Percentiles rank a stretch among this genome's conserved stretches.
phyloP scores from a whole-genome alignment of 1,284 basidiomycete genomes.

The Moniliella sp. region DNA sequence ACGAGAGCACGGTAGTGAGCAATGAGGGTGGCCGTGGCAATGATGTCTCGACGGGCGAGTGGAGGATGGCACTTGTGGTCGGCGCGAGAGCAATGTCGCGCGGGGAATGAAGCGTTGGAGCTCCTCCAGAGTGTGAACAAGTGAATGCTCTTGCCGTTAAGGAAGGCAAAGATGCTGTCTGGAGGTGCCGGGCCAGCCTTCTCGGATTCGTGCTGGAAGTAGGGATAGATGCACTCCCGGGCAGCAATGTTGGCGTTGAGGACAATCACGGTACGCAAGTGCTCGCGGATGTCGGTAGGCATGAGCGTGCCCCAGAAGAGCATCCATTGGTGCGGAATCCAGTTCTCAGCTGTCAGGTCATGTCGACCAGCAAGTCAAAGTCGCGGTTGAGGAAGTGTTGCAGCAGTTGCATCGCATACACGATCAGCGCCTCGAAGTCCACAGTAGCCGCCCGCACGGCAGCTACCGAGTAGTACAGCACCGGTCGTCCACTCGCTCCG shows the following conservation, averaged over 20 bases:
- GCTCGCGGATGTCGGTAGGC: slow-evolving; percentile 10
- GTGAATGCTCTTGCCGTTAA: too few species aligned
- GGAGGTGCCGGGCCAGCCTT: neutral
- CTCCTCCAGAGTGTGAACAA: slow-evolving; percentile 10
- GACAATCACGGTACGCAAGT: slow-evolving; percentile 14
- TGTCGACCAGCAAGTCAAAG: slow-evolving; percentile 18
- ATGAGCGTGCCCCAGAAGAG: slow-evolving; percentile 18
- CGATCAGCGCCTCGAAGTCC: slow-evolving; percentile 59
- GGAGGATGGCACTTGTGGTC: slow-evolving; percentile 10
- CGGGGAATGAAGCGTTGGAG: slow-evolving; percentile 17
- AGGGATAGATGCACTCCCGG: slow-evolving; percentile 7
- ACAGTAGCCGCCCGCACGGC: slow-evolving; percentile 54
- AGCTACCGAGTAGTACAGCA: slow-evolving; percentile 37
- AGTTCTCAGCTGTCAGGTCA: slow-evolving; percentile 11
- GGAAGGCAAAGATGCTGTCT: too few species aligned
- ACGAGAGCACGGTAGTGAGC: slow-evolving; percentile 26
- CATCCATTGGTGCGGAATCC: slow-evolving; percentile 19
- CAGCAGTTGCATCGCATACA: slow-evolving; percentile 14
- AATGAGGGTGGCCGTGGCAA: slow-evolving; percentile 22
- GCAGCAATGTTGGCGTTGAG: slow-evolving; percentile 19
- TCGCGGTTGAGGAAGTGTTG: slow-evolving; percentile 8
- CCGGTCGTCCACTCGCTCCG: slow-evolving; percentile 32
- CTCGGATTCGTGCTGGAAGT: neutral
- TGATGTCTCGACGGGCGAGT: slow-evolving; percentile 9
- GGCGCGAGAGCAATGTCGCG: slow-evolving; percentile 14